Evolutionary conservation across 2,329 filamentous ascomycete genomes (phyloP).

Genomic region (Phoma sp.): DNA sequence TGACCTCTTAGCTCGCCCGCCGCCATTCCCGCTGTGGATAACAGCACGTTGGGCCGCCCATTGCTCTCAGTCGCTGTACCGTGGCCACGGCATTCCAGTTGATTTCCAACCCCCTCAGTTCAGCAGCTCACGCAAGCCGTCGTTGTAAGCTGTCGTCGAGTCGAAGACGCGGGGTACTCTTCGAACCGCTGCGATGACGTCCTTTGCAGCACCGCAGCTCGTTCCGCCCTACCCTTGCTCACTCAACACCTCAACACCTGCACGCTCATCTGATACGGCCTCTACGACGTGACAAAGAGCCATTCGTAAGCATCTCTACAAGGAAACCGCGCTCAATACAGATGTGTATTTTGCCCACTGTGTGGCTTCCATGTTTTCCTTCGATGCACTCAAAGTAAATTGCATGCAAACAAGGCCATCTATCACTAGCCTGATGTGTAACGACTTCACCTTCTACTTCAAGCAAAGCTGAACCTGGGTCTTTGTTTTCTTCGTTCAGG

Average conservation of each 20-base stretch:
- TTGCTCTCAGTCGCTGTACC: conserved; percentile 4
- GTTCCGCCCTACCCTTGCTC: conserved; percentile 6
- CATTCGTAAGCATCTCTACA: background rate
- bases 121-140: background rate
- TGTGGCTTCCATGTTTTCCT: too few relatives aligned
- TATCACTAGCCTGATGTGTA: background rate
- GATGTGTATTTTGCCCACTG: too few relatives aligned
- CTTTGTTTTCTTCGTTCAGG: background rate
- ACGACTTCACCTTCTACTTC: background rate
- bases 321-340: background rate
- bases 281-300: background rate
- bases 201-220: conserved; percentile 17
- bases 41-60: conserved; percentile 4
- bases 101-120: background rate
- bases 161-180: conserved; percentile 17
- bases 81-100: conserved; percentile 3
- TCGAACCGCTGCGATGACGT: conserved; percentile 29
- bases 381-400: background rate
- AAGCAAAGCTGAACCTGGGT: background rate
- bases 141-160: conserved; percentile 1
- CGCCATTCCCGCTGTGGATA: conserved; percentile 5
- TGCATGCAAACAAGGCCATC: background rate
- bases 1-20: conserved; percentile 13
- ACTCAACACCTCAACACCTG: conserved; percentile 15
- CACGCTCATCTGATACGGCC: background rate